A percentile compares a stretch with the other conserved stretches of the same genome.
Evolutionary conservation across 2,329 filamentous ascomycete species (phyloP).

Genomic region (Penicillium griseofulvum): DNA sequence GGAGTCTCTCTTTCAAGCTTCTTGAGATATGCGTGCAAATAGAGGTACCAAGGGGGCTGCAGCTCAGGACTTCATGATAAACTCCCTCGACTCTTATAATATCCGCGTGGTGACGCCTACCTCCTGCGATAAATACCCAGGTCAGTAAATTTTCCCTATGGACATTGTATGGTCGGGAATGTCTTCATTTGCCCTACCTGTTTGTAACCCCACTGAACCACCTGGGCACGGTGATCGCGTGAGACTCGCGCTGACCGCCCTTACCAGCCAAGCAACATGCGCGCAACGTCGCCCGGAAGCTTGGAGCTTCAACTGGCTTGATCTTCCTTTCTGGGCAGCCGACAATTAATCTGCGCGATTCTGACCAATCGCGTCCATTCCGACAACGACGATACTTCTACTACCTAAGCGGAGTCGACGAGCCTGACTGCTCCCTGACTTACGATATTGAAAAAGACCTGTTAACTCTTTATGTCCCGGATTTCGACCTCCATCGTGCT

Average conservation of each 20-base stretch:
- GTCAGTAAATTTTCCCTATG: constrained; percentile 22
- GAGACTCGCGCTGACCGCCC: constrained; percentile 8
- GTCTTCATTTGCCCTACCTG: not conserved
- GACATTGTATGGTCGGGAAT: constrained; percentile 2
- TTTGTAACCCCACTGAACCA: not conserved
- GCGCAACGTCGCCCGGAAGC: constrained; percentile 44
- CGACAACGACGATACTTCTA: constrained; percentile 62
- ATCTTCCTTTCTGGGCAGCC: constrained; percentile 57
- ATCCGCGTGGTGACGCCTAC: constrained; percentile 32
- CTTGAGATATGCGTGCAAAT: constrained; percentile 14
- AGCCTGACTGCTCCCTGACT: constrained; percentile 55
- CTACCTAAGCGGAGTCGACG: constrained; percentile 56
- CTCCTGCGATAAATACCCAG: constrained; percentile 43
- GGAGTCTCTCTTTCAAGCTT: not conserved
- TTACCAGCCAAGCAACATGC: constrained; percentile 51
- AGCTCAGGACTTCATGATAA: constrained; percentile 20
- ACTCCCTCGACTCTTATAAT: constrained; percentile 28
- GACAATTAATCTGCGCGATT: constrained; percentile 54
- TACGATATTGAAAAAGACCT: constrained; percentile 60
- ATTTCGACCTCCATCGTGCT: constrained; percentile 55
- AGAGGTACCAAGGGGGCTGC: constrained; percentile 1
- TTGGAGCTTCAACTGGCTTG: constrained; percentile 47
- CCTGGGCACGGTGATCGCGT: constrained; percentile 7
- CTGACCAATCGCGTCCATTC: constrained; percentile 57
- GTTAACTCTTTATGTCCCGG: constrained; percentile 71